Base-by-base conservation (phyloP, 352 stramenopile genomes). In the Globisporangium paddicum region DNA sequence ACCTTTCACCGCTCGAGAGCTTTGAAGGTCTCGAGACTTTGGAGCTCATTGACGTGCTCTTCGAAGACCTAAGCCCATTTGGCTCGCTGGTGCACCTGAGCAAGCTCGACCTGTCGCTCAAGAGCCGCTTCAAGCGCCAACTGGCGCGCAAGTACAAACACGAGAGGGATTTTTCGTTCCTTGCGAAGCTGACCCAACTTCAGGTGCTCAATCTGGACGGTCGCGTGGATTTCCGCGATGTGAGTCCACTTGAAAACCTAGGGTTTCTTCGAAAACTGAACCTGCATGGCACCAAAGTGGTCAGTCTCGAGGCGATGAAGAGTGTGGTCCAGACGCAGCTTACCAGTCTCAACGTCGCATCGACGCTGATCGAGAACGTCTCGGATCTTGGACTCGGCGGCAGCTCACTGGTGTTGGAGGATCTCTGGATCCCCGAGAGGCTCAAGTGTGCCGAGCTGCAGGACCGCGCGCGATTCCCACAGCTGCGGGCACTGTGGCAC, bases 191-290 rank as follows among this genome's bases (percentile, higher is more conserved):
- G 0, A 68, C 54, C 26, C 58, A 74, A 21, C 45, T 88, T 14
- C 54, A 81, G 44, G 72, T 78, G 58, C 67, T 88, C 2, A 81
- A 66, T 32, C 51, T 88, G 11, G 71, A 69, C 2, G 78, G 78
- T 9, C 78, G 78, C 1, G 75, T 86, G 25, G 78, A 88, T 49
- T 86, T 88, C 40, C 79, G 79, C n/a, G 73, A 86, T 41, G 63
- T 69, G 6, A 32, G 60, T 1, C 40, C 79, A 19, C 66, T 88
- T 11, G 71, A 60, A 5, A 60, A 55, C 10, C 62, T 86, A 58
- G 48, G 32, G 16, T 73, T 71, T 55, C 69, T 88, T 54, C 66
- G 70, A 38, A 65, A 66, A 35, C 47, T 88, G 28, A 79, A 61
- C 44, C 58, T 88, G 3, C 77, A 83, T 37, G 68, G 73, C 25